Base-by-base conservation (phyloP, 225 moss, liverwort and hornwort species). In the Marchantia paleacea region DNA sequence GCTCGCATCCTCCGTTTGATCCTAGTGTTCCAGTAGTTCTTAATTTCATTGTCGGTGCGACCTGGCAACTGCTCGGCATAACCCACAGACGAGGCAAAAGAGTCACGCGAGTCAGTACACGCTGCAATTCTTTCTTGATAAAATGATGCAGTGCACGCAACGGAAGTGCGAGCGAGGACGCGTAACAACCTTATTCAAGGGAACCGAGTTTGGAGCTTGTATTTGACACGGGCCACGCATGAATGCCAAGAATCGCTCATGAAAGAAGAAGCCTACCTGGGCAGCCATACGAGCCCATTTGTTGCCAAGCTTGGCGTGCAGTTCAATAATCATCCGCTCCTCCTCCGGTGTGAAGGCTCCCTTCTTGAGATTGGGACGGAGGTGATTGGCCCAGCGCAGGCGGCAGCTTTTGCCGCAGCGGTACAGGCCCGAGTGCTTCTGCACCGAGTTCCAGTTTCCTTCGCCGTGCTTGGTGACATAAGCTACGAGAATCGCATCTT, bases 261-360 rank as follows among this genome's bases (percentile, higher is more conserved):
- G 5, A 54, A 13, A 51, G 66, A 47, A 20, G 64, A 52, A 67
- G 52, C 47, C 24, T 83, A 94, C 97, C 88, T 97, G 97, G 82
- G 93, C 93, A 87, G 97, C 97, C 97, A 97, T 97, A 77, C 94
- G 94, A 75, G 97, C 97, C 97, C 97, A 97, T 78, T 97, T 97
- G 89, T 97, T 97, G 84, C 97, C 97, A 73, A 97, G 92, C 86
- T 97, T 97, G 60, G 93, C 88, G 81, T 97, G 97, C 7, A 97
- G 93, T 66, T 94, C 97, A 52, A 93, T 93, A 77, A 97, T 97
- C 86, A 91, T 92, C 73, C 89, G 92, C 86, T 97, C 97, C 84
- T 97, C 97, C 70, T 94, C 97, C n/a, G 94, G 90, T 64, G 93
- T 92, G 70, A 94, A 97, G 72, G 97, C 97, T 24, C 97, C 97